Conservation (phyloP, 2,329 filamentous ascomycete genomes). For the Orbilia blumenaviensis region DNA sequence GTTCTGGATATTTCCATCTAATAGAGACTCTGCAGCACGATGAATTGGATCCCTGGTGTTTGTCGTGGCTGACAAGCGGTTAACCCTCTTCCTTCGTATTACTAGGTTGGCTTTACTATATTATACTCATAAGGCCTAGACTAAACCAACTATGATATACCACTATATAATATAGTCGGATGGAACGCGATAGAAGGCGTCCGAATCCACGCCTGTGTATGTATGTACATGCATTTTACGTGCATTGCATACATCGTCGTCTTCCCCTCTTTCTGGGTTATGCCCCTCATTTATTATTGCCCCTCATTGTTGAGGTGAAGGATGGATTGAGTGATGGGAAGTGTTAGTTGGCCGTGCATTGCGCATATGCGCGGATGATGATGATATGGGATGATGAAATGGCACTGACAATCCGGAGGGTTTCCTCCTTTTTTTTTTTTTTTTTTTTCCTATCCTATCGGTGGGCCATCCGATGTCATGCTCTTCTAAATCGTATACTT, state of each 20-base stretch:
- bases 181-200: slow-evolving; percentile 3
- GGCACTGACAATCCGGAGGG: too few species aligned
- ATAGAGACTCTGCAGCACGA: too few species aligned
- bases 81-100: too few species aligned
- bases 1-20: too few species aligned
- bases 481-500: too few species aligned
- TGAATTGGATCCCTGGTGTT: too few species aligned
- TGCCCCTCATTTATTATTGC: background rate
- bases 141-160: too few species aligned
- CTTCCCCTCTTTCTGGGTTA: background rate
- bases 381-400: background rate
- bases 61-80: too few species aligned
- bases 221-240: background rate
- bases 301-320: background rate
- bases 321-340: too few species aligned
- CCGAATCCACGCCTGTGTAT: background rate
- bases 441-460: background rate
- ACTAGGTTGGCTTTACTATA: too few species aligned
- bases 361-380: background rate
- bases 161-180: background rate
- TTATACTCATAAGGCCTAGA: too few species aligned
- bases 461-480: slow-evolving; percentile 5
- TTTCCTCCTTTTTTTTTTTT: too few species aligned
- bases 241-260: background rate
- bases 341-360: slow-evolving; percentile 10